Evolutionary conservation across 352 stramenopile genomes (phyloP).

Genomic region (Phytophthora lateralis): DNA sequence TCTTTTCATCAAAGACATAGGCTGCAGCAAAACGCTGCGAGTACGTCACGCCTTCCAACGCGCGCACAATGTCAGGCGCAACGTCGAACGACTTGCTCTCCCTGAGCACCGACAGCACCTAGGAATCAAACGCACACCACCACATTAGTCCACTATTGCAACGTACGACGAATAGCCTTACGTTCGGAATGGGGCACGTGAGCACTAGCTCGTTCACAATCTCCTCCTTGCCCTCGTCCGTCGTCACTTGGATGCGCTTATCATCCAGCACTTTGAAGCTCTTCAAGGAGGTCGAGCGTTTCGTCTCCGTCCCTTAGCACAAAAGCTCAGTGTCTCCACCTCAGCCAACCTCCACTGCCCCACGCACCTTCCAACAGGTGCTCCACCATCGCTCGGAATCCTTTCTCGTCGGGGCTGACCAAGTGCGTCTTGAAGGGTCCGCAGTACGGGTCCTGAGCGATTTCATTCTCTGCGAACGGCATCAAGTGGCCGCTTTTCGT

Average conservation of each 20-base stretch:
- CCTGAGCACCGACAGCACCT: constrained; percentile 62
- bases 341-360: neutral
- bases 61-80: constrained; percentile 29
- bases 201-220: constrained; percentile 74
- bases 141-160: neutral
- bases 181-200: constrained; percentile 67
- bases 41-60: constrained; percentile 58
- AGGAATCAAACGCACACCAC: constrained; percentile 10
- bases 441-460: constrained; percentile 53
- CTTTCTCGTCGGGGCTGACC: constrained; percentile 45
- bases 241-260: constrained; percentile 50
- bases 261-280: constrained; percentile 62
- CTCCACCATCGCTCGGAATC: constrained; percentile 64
- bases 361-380: constrained; percentile 49
- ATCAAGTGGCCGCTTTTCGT: constrained; percentile 40
- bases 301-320: constrained; percentile 41
- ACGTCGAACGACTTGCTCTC: constrained; percentile 50
- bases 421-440: constrained; percentile 40
- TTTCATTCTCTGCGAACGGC: constrained; percentile 51
- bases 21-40: constrained; percentile 74
- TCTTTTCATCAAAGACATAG: constrained; percentile 61
- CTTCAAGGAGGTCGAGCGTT: constrained; percentile 50
- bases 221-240: constrained; percentile 45
- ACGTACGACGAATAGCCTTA: constrained; percentile 13
- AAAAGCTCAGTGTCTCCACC: constrained; percentile 2